A percentile compares a stretch with the other conserved stretches of the same genome.
phyloP scores from a whole-genome alignment of 2,329 filamentous ascomycete genomes.

The Mycogone perniciosa region DNA sequence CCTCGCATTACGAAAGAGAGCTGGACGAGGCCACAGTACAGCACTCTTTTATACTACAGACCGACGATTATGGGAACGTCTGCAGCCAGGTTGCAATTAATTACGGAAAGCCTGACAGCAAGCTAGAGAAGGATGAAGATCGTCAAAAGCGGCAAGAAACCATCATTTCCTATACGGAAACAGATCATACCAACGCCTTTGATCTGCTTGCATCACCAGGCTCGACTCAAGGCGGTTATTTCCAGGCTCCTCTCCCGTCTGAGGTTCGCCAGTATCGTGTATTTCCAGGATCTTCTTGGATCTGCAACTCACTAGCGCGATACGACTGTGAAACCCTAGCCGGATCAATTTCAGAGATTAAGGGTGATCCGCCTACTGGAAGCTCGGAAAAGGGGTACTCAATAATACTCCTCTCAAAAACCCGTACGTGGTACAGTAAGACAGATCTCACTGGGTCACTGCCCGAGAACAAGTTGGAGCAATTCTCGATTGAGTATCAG shows the following conservation, averaged over 20 bases:
- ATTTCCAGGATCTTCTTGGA: not conserved
- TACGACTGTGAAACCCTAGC: too few relatives aligned
- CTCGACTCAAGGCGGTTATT: too few relatives aligned
- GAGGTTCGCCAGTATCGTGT: not conserved
- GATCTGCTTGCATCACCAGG: not conserved
- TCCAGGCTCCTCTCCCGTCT: too few relatives aligned
- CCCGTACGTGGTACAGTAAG: not conserved
- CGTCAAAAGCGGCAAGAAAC: conserved; percentile 2
- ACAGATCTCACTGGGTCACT: not conserved
- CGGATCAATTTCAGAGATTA: too few relatives aligned
- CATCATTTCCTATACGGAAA: conserved; percentile 5
- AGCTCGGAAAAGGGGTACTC: too few relatives aligned
- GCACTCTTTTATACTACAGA: conserved; percentile 10
- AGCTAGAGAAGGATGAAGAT: conserved; percentile 2
- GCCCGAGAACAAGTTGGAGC: not conserved
- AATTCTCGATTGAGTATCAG: not conserved
- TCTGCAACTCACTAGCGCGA: too few relatives aligned
- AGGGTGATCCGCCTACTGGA: too few relatives aligned
- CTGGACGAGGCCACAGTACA: not conserved
- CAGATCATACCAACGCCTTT: conserved; percentile 7
- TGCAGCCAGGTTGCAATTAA: not conserved
- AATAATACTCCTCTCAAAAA: too few relatives aligned
- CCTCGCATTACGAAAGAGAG: not conserved
- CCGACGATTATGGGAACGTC: conserved; percentile 12
- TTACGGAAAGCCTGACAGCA: conserved; percentile 1